Evolutionary conservation across 352 stramenopile species (phyloP).

Genomic region (Plasmopara viticola): DNA sequence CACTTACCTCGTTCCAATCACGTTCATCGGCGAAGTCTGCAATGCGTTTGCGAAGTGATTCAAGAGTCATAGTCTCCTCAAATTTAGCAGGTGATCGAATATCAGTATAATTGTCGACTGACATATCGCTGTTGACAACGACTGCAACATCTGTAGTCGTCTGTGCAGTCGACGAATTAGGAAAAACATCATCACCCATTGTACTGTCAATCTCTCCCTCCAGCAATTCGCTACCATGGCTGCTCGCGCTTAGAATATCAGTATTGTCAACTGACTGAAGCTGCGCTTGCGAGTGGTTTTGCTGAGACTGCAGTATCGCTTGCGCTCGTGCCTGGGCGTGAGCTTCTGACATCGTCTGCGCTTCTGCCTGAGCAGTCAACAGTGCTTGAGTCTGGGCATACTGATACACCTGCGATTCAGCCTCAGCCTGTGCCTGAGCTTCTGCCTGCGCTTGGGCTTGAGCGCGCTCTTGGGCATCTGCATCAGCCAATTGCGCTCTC

Average conservation of each 20-base stretch:
- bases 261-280: conserved; percentile 21
- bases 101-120: conserved; percentile 2
- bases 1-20: conserved; percentile 70
- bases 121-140: conserved; percentile 16
- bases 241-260: conserved; percentile 38
- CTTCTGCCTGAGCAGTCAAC: conserved; percentile 19
- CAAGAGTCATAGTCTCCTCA: conserved; percentile 55
- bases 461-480: conserved; percentile 27
- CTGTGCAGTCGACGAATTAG: conserved; percentile 18
- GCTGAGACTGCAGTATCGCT: conserved; percentile 22
- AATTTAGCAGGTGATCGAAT: conserved; percentile 25
- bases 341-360: conserved; percentile 18
- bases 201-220: conserved; percentile 46
- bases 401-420: conserved; percentile 30
- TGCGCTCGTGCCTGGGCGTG: conserved; percentile 25
- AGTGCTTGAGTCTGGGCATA: conserved; percentile 26
- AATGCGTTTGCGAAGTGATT: conserved; percentile 47
- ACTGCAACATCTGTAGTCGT: conserved; percentile 20
- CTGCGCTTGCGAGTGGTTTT: conserved; percentile 19
- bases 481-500: conserved; percentile 26
- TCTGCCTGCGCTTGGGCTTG: conserved; percentile 22
- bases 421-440: conserved; percentile 27
- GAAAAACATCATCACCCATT: conserved; percentile 41
- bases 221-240: conserved; percentile 52
- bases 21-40: conserved; percentile 52